Conservation (phyloP, 768 basidiomycete genomes). For the Strobilomyces echinocephalus region DNA sequence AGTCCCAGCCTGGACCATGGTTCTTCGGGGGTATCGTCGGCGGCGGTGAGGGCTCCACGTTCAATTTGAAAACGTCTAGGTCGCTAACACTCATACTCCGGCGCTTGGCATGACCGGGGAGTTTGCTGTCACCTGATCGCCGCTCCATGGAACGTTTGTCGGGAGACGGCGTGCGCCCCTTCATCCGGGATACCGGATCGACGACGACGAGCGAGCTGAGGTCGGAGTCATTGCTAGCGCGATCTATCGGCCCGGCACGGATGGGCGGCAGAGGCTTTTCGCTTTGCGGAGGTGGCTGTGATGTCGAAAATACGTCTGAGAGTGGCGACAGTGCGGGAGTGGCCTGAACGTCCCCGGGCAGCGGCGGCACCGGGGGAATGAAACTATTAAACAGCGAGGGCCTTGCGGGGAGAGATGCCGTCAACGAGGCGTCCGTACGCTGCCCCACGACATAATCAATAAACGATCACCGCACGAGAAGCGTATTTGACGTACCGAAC, state of each 20-base stretch:
- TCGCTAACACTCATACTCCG: slow-evolving; percentile 74
- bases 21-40: slow-evolving; percentile 36
- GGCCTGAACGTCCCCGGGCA: slow-evolving; percentile 43
- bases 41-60: slow-evolving; percentile 33
- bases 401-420: slow-evolving; percentile 22
- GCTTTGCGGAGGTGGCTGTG: slow-evolving; percentile 31
- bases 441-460: slow-evolving; percentile 24
- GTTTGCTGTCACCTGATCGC: slow-evolving; percentile 23
- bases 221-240: slow-evolving; percentile 41
- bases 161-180: slow-evolving; percentile 31
- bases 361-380: slow-evolving; percentile 40
- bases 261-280: slow-evolving; percentile 68
- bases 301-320: slow-evolving; percentile 46
- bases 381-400: slow-evolving; percentile 35
- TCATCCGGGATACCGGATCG: slow-evolving; percentile 41
- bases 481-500: slow-evolving; percentile 47
- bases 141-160: slow-evolving; percentile 28
- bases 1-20: slow-evolving; percentile 36
- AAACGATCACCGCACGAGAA: slow-evolving; percentile 4
- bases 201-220: slow-evolving; percentile 57
- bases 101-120: slow-evolving; percentile 42
- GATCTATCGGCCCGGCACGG: slow-evolving; percentile 30
- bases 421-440: slow-evolving; percentile 51
- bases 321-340: slow-evolving; percentile 41
- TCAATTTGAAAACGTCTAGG: slow-evolving; percentile 48